Evolutionary conservation across 2,329 filamentous ascomycete species (phyloP).

Genomic region (Clonostachys solani): DNA sequence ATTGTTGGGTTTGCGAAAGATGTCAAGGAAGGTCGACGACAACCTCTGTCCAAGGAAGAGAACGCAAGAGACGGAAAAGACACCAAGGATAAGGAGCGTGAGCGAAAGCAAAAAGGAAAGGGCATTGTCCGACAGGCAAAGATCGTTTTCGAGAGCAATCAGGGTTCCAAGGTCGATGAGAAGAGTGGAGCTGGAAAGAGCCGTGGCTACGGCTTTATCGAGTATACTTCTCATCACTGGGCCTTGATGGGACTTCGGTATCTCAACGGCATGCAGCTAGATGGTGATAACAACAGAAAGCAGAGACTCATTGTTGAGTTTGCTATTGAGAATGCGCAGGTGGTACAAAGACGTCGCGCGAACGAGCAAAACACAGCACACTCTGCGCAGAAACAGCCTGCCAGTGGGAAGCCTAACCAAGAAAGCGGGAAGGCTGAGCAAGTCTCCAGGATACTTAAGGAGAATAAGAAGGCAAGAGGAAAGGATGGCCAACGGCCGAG

Average conservation of each 20-base stretch:
- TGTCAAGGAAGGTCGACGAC: conserved; percentile 71
- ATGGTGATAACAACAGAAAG: conserved; percentile 67
- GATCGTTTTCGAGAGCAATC: conserved; percentile 84
- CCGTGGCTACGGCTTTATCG: conserved; percentile 94
- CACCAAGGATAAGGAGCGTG: conserved; percentile 75
- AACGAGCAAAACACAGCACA: conserved; percentile 27
- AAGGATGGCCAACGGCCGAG: conserved; percentile 25
- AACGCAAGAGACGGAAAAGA: conserved; percentile 72
- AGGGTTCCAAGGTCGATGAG: conserved; percentile 81
- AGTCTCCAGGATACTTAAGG: conserved; percentile 18
- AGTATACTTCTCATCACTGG: conserved; percentile 90
- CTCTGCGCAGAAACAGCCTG: neutral
- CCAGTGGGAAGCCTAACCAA: conserved; percentile 12
- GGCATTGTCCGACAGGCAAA: conserved; percentile 90
- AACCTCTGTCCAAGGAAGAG: conserved; percentile 87
- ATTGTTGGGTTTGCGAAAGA: conserved; percentile 92
- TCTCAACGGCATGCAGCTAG: conserved; percentile 73
- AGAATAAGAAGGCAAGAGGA: conserved; percentile 12
- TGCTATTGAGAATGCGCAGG: conserved; percentile 95
- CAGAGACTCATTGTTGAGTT: conserved; percentile 94
- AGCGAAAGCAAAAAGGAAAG: conserved; percentile 77
- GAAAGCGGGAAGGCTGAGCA: conserved; percentile 7
- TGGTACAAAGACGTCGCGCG: conserved; percentile 68
- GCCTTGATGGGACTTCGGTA: conserved; percentile 93
- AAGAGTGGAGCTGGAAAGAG: conserved; percentile 74